phyloP scores from a whole-genome alignment of 1,284 basidiomycete species.

The Hemileia vastatrix region DNA sequence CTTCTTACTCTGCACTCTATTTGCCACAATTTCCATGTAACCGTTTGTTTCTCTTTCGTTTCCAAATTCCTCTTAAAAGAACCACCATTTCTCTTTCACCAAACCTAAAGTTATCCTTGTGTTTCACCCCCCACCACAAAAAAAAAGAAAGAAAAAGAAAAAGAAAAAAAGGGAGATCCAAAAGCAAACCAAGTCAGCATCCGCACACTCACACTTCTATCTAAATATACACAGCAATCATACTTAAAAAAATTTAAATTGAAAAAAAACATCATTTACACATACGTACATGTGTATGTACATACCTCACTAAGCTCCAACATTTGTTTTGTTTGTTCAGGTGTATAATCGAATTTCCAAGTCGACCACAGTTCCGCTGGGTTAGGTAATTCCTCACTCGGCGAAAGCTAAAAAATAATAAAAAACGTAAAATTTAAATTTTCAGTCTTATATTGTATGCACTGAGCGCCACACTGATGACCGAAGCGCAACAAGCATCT shows the following conservation, averaged over 20 bases:
- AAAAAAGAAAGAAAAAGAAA: too few relatives aligned
- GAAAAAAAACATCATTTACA: background rate
- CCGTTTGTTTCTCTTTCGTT: background rate
- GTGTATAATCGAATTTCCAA: constrained; percentile 46
- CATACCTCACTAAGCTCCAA: constrained; percentile 45
- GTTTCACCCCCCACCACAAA: too few relatives aligned
- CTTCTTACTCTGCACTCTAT: too few relatives aligned
- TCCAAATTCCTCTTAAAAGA: background rate
- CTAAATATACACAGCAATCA: too few relatives aligned
- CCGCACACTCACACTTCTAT: too few relatives aligned
- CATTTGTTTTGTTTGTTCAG: constrained; percentile 46
- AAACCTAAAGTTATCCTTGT: background rate
- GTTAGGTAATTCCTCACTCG: constrained; percentile 42
- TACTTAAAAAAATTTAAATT: too few relatives aligned
- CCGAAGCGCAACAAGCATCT: too few relatives aligned
- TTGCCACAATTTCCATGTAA: background rate
- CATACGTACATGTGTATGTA: background rate
- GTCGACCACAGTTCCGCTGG: constrained; percentile 47
- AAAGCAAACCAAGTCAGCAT: too few relatives aligned
- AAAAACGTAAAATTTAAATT: too few relatives aligned
- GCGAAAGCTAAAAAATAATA: constrained; percentile 31
- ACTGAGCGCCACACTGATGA: too few relatives aligned
- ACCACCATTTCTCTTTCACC: background rate
- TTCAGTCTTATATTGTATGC: too few relatives aligned
- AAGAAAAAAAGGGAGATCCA: too few relatives aligned